Evolutionary conservation across 1,284 basidiomycete genomes (phyloP), one percentile per base, ranked within the genome.

Genomic region (Ceratobasidium sp.): DNA sequence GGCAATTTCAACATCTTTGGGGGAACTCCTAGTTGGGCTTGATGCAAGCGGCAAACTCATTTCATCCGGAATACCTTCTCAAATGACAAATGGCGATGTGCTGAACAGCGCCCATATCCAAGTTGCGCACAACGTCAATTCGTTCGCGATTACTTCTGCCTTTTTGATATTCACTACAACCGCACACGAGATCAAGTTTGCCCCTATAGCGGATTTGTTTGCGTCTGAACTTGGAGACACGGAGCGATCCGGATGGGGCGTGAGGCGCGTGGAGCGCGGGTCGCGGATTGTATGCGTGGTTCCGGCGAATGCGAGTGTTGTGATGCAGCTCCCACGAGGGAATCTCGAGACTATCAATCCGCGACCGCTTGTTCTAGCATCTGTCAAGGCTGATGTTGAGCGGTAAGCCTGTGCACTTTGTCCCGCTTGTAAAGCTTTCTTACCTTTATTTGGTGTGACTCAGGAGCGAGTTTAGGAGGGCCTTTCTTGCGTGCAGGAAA

Each of bases 281-380:
- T 90, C 92, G 0, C 82, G 89, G 72, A 94, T 96, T 33, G 93
- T 97, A 1, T 87, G 89, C 0, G 90, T 90, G 12, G 90, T 96
- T 0, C 91, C 94, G 1, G 94, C 90, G 74, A 83, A 87, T 8
- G 98, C 97, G 93, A 90, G 86, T 75, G 81, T 98, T 18, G 92
- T 99, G 0, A 82, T 99, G 14, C 97, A 99, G 82, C 99, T 99
- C 95, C 97, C 96, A 0, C 83, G 97, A 76, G 97, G 97, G 0
- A 99, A 99, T 80, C 79, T 99, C 69, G 97, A 99, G 83, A 98
- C 95, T 0, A 90, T 99, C 72, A 94, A 91, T 77, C 97, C 97
- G 0, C 84, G 97, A 40, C 92, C 96, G 0, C 82, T 99, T 74
- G 95, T 98, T 2, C 88, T 98, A 81, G 86, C 90, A 64, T 89